Percentiles rank a stretch among this genome's conserved stretches.
phyloP scores from a whole-genome alignment of 2,329 filamentous ascomycete species.

The Cytospora chrysosperma region DNA sequence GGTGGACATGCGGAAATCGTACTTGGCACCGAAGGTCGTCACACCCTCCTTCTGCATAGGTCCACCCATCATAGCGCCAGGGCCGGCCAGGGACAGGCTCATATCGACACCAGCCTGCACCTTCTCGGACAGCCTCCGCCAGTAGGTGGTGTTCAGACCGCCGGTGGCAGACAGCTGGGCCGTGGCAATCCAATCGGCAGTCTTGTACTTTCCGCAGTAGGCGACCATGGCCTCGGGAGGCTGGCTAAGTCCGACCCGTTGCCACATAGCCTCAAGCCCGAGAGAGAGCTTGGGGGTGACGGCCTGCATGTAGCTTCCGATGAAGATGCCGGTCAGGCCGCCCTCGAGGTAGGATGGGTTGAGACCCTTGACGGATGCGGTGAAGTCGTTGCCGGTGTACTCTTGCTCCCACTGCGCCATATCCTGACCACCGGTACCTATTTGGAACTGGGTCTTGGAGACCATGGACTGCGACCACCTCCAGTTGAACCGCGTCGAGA shows the following conservation, averaged over 20 bases:
- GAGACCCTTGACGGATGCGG: conserved; percentile 85
- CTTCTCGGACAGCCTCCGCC: conserved; percentile 88
- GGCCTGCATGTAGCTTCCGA: conserved; percentile 93
- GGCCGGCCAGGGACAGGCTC: conserved; percentile 76
- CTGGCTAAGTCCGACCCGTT: conserved; percentile 77
- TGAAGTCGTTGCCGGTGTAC: conserved; percentile 91
- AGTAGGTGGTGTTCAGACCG: conserved; percentile 87
- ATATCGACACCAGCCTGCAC: conserved; percentile 95
- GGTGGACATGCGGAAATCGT: conserved; percentile 93
- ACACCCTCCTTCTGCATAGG: conserved; percentile 80
- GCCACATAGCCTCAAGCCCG: conserved; percentile 91
- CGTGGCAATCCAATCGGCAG: conserved; percentile 87
- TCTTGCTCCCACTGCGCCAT: conserved; percentile 95
- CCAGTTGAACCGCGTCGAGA: conserved; percentile 90
- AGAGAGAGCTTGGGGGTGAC: conserved; percentile 83
- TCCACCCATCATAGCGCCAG: conserved; percentile 71
- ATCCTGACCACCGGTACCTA: conserved; percentile 74
- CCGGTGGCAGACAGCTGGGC: conserved; percentile 88
- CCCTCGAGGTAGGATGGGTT: conserved; percentile 95
- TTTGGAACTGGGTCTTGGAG: conserved; percentile 84
- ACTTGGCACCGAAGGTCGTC: conserved; percentile 92
- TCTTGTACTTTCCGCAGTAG: conserved; percentile 90
- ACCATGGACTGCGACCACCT: conserved; percentile 79
- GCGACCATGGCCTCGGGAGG: conserved; percentile 89
- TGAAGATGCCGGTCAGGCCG: conserved; percentile 89